These are phyloP conservation scores for Mycena venus DNA, from an alignment of 768 basidiomycete genomes.

Conservation along the genomic window DNA sequence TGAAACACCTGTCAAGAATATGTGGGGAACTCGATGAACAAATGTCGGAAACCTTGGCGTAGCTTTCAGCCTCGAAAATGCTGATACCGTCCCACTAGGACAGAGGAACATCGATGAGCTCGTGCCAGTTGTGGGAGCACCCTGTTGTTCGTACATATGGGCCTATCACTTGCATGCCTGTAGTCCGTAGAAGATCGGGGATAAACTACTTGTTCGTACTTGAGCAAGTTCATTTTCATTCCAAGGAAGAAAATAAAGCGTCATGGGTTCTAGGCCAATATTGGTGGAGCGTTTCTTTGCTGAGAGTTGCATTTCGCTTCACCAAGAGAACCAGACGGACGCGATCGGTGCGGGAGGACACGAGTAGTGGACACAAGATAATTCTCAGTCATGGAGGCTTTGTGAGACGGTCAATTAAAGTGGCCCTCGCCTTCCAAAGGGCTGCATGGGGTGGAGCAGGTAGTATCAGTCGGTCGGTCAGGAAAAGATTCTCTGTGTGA, in stretches of 20 bases:
- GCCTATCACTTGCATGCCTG: no score
- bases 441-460: no score
- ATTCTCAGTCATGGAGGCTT: no score
- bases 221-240: slow-evolving; percentile 49
- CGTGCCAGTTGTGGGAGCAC: not conserved
- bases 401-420: no score
- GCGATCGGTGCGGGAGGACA: slow-evolving; percentile 32
- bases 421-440: no score
- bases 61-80: slow-evolving; percentile 21
- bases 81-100: slow-evolving; percentile 17
- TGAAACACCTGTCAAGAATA: not conserved
- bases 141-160: no score
- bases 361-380: no score
- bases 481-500: no score
- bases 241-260: slow-evolving; percentile 44
- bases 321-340: slow-evolving; percentile 45
- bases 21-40: not conserved
- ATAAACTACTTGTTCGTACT: slow-evolving; percentile 51
- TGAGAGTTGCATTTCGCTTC: slow-evolving; percentile 41
- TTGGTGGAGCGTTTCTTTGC: slow-evolving; percentile 45
- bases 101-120: not conserved
- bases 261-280: slow-evolving; percentile 48
- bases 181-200: not conserved
- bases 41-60: slow-evolving; percentile 14
- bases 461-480: no score